Base-by-base conservation (phyloP, 176 grass and related monocot species). In the Eremochloa ophiuroides region DNA sequence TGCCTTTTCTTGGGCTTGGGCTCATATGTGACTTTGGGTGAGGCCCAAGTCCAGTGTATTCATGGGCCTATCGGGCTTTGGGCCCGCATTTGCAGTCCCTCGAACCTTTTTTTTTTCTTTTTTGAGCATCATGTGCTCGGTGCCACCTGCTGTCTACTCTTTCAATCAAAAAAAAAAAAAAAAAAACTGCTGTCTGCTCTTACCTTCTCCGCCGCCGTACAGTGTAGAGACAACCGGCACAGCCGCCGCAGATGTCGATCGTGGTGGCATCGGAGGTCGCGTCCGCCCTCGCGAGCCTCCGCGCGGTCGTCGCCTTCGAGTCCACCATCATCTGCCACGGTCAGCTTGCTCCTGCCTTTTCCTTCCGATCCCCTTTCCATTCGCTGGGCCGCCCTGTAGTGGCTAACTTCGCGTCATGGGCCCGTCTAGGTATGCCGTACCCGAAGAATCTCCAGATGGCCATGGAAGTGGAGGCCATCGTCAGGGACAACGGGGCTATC, bases 311-410 rank as follows among this genome's bases (percentile, higher is more conserved):
- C 74, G 92, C 95, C 69, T 85, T 98, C 15, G 95, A 98, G 63
- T 98, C 92, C 46, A 98, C 95, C 47, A 98, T 98, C 81, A 98
- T 98, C 73, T 94, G 60, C 72, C 95, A 98, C 43, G 92, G 95
- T 94, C 56, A 85, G 63, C 27, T 66, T 67, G 17, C 41, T 41
- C 60, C 29, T 13, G 4, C 55, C 40, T 17, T 7, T 14, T 1
- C n/a, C 18, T 25, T 53, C 47, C 11, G 12, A 22, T 13, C 4
- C 7, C 38, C 27, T 27, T 12, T 59, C 8, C 25, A 55, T 55
- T 55, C 51, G 51, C 51, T 8, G 8, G 4, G n/a, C 23, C 25
- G 23, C 56, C 55, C 25, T 60, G 3, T 60, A 13, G 10, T 61
- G 10, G 58, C 25, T 29, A 28, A 11, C 26, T 61, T 28, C 4